Conservation (phyloP, 768 basidiomycete genomes). For the Macrocybe gigantea region DNA sequence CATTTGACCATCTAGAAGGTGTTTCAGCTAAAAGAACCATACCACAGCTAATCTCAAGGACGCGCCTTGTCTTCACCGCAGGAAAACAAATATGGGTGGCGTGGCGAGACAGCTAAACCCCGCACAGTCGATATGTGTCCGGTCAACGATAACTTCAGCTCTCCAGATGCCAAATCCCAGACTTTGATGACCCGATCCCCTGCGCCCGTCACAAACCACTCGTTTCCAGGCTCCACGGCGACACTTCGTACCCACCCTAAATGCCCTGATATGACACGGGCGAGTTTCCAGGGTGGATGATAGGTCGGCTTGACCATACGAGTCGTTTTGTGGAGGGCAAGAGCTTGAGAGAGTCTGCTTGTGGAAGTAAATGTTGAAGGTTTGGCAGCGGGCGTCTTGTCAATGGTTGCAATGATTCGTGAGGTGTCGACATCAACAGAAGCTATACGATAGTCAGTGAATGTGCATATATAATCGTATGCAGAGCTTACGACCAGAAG, state of each 20-base stretch:
- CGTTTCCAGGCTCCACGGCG: slow-evolving; percentile 95
- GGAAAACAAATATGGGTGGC: slow-evolving; percentile 97
- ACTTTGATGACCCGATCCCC: slow-evolving; percentile 98
- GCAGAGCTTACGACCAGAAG: slow-evolving; percentile 55
- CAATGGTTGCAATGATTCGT: slow-evolving; percentile 67
- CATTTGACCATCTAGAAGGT: slow-evolving; percentile 92
- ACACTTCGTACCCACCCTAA: slow-evolving; percentile 96
- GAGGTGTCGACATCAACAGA: slow-evolving; percentile 47
- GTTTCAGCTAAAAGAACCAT: not conserved
- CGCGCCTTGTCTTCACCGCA: slow-evolving; percentile 95
- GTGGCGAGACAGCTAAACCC: slow-evolving; percentile 84
- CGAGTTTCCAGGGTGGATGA: slow-evolving; percentile 94
- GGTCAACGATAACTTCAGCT: slow-evolving; percentile 92
- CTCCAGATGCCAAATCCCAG: slow-evolving; percentile 97
- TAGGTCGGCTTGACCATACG: slow-evolving; percentile 93
- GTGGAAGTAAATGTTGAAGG: slow-evolving; percentile 68
- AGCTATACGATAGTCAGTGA: slow-evolving; percentile 12
- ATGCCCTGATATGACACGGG: slow-evolving; percentile 96
- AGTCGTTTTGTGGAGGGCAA: slow-evolving; percentile 89
- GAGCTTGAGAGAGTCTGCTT: slow-evolving; percentile 75
- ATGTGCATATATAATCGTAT: not conserved
- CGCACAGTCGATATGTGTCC: slow-evolving; percentile 97
- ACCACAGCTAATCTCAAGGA: not conserved
- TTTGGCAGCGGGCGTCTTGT: slow-evolving; percentile 61
- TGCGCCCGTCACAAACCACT: slow-evolving; percentile 98